Conservation (phyloP, 208 protist genomes). For the Novymonas esmeraldas region DNA sequence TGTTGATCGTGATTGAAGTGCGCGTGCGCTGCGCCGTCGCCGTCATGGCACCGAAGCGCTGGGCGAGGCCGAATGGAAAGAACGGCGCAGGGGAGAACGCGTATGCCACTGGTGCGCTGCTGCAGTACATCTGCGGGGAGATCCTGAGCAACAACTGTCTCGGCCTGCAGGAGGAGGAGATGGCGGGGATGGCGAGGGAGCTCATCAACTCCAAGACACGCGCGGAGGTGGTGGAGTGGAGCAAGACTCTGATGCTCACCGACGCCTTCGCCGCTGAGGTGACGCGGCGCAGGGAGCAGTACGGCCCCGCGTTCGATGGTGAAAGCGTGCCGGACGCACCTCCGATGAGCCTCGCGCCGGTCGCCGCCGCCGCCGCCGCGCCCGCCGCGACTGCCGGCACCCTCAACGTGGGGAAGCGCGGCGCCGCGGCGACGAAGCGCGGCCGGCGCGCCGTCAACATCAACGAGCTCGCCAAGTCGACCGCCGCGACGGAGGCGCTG, state of each 20-base stretch:
- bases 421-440: constrained; percentile 12
- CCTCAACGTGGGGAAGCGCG: constrained; percentile 18
- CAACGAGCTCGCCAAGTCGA: constrained; percentile 31
- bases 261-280: constrained; percentile 74
- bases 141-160: constrained; percentile 81
- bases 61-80: constrained; percentile 33
- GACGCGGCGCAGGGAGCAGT: constrained; percentile 56
- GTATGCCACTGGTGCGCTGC: constrained; percentile 25
- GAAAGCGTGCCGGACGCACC: constrained; percentile 12
- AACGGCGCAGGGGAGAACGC: background rate
- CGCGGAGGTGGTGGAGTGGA: constrained; percentile 76
- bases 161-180: constrained; percentile 68
- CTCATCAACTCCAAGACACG: constrained; percentile 54
- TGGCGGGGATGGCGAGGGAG: constrained; percentile 66
- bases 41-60: constrained; percentile 70
- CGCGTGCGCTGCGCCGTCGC: too few species aligned
- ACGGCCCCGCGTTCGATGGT: constrained; percentile 68
- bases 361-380: background rate
- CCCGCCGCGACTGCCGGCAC: constrained; percentile 1
- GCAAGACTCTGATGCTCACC: constrained; percentile 73
- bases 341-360: too few species aligned
- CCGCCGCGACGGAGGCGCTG: constrained; percentile 31
- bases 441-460: constrained; percentile 28
- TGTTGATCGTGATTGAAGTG: background rate
- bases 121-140: constrained; percentile 58